A percentile compares a stretch with the other conserved stretches of the same genome.
These are phyloP conservation scores for Ganoderma lingzhi DNA, from an alignment of 1,284 basidiomycete species.

Conservation along the genomic window DNA sequence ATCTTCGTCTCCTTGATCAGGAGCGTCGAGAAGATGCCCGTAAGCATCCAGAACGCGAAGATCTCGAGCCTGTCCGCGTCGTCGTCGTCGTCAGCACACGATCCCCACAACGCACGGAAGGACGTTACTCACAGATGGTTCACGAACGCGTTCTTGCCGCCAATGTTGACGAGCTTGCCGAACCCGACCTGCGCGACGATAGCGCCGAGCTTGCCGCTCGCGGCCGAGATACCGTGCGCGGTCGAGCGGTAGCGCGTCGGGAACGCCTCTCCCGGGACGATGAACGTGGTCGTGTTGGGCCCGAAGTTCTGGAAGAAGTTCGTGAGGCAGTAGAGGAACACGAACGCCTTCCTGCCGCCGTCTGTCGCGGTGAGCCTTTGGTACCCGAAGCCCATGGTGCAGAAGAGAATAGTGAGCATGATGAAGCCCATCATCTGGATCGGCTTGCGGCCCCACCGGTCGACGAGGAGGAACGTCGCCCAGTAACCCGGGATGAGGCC, in stretches of 20 bases:
- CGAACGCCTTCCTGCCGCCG: constrained; percentile 54
- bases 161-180: constrained; percentile 53
- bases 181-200: constrained; percentile 74
- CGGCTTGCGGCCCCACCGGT: constrained; percentile 39
- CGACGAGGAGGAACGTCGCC: constrained; percentile 40
- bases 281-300: constrained; percentile 78
- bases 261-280: constrained; percentile 78
- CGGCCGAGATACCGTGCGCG: constrained; percentile 77
- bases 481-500: constrained; percentile 43
- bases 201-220: constrained; percentile 73
- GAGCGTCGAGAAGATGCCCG: constrained; percentile 67
- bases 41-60: constrained; percentile 67
- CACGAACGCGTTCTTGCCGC: constrained; percentile 51
- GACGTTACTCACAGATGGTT: constrained; percentile 44
- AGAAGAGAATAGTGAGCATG: constrained; percentile 60
- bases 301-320: constrained; percentile 68
- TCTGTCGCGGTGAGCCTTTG: constrained; percentile 55
- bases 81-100: constrained; percentile 3
- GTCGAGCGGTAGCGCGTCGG: constrained; percentile 79
- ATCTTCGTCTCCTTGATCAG: constrained; percentile 70
- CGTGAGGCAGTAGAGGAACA: constrained; percentile 69
- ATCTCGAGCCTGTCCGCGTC: constrained; percentile 49
- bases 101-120: background rate
- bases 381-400: constrained; percentile 64
- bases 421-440: constrained; percentile 56